A percentile compares a stretch with the other conserved stretches of the same genome.
These are phyloP conservation scores for Penicillium aurantiogriseum DNA, from an alignment of 2,329 filamentous ascomycete species.

Conservation along the genomic window DNA sequence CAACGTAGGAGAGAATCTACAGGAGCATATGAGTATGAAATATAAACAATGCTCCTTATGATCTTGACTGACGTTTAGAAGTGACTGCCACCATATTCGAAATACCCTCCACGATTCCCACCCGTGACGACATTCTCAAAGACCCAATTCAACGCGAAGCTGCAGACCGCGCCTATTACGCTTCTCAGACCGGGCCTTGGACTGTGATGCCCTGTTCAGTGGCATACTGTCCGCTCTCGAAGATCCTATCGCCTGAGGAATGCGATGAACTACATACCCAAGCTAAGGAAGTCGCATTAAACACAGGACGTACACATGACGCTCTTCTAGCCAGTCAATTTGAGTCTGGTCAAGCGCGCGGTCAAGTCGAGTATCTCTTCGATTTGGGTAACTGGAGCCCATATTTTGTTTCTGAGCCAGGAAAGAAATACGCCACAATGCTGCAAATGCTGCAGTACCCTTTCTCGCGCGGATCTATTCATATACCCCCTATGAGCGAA, in stretches of 20 bases:
- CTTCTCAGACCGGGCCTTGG: slow-evolving; percentile 16
- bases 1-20: slow-evolving; percentile 51
- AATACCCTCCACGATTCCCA: slow-evolving; percentile 20
- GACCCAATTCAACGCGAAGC: slow-evolving; percentile 9
- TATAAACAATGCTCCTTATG: slow-evolving; percentile 28
- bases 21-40: slow-evolving; percentile 44
- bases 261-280: neutral
- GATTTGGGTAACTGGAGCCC: slow-evolving; percentile 51
- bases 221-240: slow-evolving; percentile 18
- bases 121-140: slow-evolving; percentile 14
- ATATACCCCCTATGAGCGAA: slow-evolving; percentile 35
- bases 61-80: slow-evolving; percentile 23
- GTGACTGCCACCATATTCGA: slow-evolving; percentile 33
- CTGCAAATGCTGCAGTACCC: slow-evolving; percentile 54
- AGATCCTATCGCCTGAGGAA: slow-evolving; percentile 6
- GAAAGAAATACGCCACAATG: slow-evolving; percentile 51
- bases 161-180: slow-evolving; percentile 16
- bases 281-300: slow-evolving; percentile 2
- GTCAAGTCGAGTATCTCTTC: slow-evolving; percentile 53
- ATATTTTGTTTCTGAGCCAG: slow-evolving; percentile 32
- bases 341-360: slow-evolving; percentile 24
- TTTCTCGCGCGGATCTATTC: slow-evolving; percentile 50
- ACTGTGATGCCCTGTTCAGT: slow-evolving; percentile 24
- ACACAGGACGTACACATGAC: slow-evolving; percentile 9
- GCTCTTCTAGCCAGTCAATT: slow-evolving; percentile 17